Base-by-base conservation (phyloP, 352 stramenopile species). In the Phytophthora rubi region DNA sequence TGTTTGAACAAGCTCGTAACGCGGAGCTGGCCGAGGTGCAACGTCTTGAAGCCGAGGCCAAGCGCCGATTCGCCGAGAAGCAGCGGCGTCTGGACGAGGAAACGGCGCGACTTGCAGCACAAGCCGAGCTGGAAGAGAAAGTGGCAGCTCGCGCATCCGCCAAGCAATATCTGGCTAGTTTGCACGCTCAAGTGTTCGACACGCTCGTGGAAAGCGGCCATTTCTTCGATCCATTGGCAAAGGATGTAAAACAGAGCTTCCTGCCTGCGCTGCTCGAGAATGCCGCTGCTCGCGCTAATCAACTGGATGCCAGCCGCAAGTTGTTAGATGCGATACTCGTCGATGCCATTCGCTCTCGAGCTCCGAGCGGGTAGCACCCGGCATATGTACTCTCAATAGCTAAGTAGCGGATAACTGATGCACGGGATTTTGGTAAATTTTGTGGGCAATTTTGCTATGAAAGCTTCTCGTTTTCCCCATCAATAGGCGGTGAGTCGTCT, bases 11-110 rank as follows among this genome's bases (percentile, higher is more conserved):
- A 49, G 76, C 91, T 23, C 86, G 95, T 45, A 97, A 98, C 71
- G 92, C 92, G 18, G 95, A 98, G 77, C 78, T 98, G 51, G 91
- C 90, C 4, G 93, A 98, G 70, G 93, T 98, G 26, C 95, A 98
- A 81, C 80, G 95, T 3, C 84, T 98, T 37, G 95, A 98, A 70
- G 93, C 92, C 16, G 93, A 98, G 70, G 92, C 92, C 39, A 97
- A 96, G 73, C 89, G 95, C 54, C 90, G 92, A 55, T 95, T 90
- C 53, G 80, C 90, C n/a, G 95, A 98, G 75, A 98, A 98, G 69
- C 81, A 96, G 63, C 80, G 92, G 8, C 83, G 93, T 9, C 56
- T 97, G 10, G 86, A 92, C 52, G 86, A 97, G 59, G 91, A 98
- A 66, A 77, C 83, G 47, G 80, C 83, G 44, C 88, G 88, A 13